Base-by-base conservation (phyloP, 441 rosid species). In the Syzygium syzygioides region DNA sequence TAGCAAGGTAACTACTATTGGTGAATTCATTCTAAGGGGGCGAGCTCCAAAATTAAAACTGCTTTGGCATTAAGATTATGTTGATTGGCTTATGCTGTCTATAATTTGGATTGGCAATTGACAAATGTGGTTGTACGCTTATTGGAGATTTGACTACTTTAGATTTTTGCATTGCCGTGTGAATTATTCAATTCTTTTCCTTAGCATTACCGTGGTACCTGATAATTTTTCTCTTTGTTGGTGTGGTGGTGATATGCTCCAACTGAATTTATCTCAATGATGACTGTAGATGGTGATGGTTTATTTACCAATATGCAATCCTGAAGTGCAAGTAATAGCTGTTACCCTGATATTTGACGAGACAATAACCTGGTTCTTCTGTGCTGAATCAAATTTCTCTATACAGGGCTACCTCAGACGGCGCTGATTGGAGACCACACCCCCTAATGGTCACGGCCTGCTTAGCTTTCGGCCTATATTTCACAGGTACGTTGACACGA, bases 361-460 rank as follows among this genome's bases (percentile, higher is more conserved):
- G 66, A 59, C 17, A 26, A 28, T 59, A 12, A 59, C 52, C 50
- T 3, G 52, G 80, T 71, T 71, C 52, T 34, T 37, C 28, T 11
- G 80, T 89, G 79, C 76, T 93, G 89, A 87, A 87, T 56, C 20
- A 88, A n/a, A 80, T 79, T 30, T 87, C 30, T 71, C 52, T 71
- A 37, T 83, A 85, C 71, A 96, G 98, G 94, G 93, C 97, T 86
- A 94, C 95, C 19, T 95, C 99, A 80, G 88, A 89, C 71, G 92
- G 92, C 41, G 87, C 86, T 89, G 86, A 86, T 48, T 53, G 64
- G 88, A 91, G 91, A 90, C 94, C 95, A 19, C 90, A 79, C 90
- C 54, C 89, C 54, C 53, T 91, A 37, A 17, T 91, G 53, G 30
- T 94, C 55, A 32, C 91, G 45, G 80, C 90, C 85, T 92, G 93